phyloP scores from a whole-genome alignment of 352 stramenopile genomes.

The Phytophthora pini region DNA sequence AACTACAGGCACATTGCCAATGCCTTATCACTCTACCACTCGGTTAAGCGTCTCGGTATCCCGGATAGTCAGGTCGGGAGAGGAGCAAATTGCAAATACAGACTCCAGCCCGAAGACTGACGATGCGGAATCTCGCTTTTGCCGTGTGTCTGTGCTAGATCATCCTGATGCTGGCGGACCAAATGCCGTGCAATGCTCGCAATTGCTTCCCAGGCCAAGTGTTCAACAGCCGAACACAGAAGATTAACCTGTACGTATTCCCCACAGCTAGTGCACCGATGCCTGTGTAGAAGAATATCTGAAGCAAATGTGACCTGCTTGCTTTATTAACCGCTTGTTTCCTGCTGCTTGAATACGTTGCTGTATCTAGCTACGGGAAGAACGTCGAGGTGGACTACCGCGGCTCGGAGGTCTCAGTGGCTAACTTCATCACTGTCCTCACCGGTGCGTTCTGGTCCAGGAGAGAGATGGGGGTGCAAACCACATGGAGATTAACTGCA shows the following conservation, averaged over 20 bases:
- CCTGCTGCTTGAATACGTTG: background rate
- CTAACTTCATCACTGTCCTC: constrained; percentile 96
- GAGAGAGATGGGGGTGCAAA: background rate
- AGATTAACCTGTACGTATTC: constrained; percentile 80
- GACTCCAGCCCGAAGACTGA: background rate
- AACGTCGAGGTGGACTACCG: constrained; percentile 95
- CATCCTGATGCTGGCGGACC: constrained; percentile 96
- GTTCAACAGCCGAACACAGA: constrained; percentile 90
- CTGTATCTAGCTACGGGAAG: constrained; percentile 75
- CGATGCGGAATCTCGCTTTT: background rate
- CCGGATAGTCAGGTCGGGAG: constrained; percentile 90
- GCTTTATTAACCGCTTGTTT: background rate
- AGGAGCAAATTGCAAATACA: background rate
- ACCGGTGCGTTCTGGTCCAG: constrained; percentile 50
- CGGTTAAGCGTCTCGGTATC: constrained; percentile 93
- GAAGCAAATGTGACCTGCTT: too few species aligned
- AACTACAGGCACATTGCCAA: constrained; percentile 98
- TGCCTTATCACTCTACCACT: constrained; percentile 94
- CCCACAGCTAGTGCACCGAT: too few species aligned
- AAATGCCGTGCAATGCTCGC: constrained; percentile 94
- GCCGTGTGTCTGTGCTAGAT: constrained; percentile 62
- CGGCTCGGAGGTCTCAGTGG: constrained; percentile 96
- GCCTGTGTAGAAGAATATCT: too few species aligned
- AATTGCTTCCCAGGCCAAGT: constrained; percentile 92
- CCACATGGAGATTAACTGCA: background rate